Conservation (phyloP, 2,329 filamentous ascomycete species). For the Aspergillus eucalypticola region DNA sequence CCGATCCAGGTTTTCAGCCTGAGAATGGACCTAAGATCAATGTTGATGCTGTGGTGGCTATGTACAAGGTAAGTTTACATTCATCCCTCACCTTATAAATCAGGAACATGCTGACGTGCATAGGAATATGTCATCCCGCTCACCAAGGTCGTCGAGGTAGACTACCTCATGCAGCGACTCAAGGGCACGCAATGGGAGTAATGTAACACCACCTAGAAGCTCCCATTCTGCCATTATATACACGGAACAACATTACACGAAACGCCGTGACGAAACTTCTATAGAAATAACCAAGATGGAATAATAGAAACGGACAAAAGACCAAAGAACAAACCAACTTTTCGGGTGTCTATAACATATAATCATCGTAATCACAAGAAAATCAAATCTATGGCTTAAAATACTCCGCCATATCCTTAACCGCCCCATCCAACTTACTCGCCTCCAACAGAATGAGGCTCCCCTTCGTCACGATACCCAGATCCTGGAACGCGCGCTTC, state of each 20-base stretch:
- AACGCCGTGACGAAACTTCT: conserved; percentile 9
- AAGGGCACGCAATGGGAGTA: conserved; percentile 54
- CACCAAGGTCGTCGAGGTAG: conserved; percentile 97
- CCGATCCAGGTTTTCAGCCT: conserved; percentile 69
- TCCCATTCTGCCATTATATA: not conserved
- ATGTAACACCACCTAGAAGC: not conserved
- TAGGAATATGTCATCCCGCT: conserved; percentile 83
- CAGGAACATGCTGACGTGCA: not conserved
- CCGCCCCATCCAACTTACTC: conserved; percentile 70
- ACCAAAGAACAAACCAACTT: conserved; percentile 8
- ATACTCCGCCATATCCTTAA: conserved; percentile 75
- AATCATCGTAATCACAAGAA: not conserved
- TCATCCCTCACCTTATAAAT: not conserved
- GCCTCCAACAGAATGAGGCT: conserved; percentile 86
- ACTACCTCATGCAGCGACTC: conserved; percentile 94
- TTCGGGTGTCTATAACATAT: conserved; percentile 9
- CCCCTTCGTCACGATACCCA: conserved; percentile 81
- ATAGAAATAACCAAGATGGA: not conserved
- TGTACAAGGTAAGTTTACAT: conserved; percentile 66
- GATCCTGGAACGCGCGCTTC: conserved; percentile 90
- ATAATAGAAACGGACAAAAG: not conserved
- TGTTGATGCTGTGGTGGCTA: conserved; percentile 82
- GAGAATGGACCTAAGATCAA: conserved; percentile 71
- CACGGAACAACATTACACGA: not conserved
- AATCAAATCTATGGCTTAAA: conserved; percentile 41